A percentile compares a stretch with the other conserved stretches of the same genome.
Evolutionary conservation across 768 basidiomycete species (phyloP).

Genomic region (Auricularia sp.): DNA sequence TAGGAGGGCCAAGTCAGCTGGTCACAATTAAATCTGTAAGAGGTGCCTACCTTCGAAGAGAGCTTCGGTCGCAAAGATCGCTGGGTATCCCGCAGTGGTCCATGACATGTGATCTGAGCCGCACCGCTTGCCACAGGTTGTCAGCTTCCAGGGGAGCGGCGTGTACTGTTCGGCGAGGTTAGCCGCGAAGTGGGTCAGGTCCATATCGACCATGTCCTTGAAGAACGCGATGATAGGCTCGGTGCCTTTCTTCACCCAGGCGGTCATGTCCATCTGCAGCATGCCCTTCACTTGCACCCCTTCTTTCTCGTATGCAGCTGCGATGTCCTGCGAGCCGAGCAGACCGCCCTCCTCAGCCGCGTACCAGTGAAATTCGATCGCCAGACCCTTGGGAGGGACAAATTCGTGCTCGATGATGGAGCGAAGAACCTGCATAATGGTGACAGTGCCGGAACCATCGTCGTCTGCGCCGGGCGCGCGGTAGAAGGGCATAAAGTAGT

Average conservation of each 20-base stretch:
- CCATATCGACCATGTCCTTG: conserved; percentile 30
- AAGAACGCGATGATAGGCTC: conserved; percentile 32
- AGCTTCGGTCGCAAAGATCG: conserved; percentile 19
- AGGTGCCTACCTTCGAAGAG: neutral
- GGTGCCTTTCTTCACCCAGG: conserved; percentile 39
- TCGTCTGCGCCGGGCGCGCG: conserved; percentile 68
- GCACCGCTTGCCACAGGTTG: conserved; percentile 25
- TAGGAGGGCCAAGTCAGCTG: neutral
- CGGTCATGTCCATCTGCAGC: conserved; percentile 11
- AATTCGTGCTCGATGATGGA: conserved; percentile 60
- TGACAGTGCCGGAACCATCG: conserved; percentile 57
- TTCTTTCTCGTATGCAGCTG: conserved; percentile 36
- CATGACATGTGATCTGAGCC: conserved; percentile 41
- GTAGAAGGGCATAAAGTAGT: conserved; percentile 9
- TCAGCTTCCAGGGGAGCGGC: neutral
- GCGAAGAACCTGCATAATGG: conserved; percentile 70
- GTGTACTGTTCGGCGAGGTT: conserved; percentile 14
- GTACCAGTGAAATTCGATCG: conserved; percentile 79
- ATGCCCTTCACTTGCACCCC: conserved; percentile 33
- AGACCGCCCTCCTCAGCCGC: conserved; percentile 76
- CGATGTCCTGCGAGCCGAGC: conserved; percentile 64
- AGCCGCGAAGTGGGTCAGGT: conserved; percentile 24
- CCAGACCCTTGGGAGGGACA: conserved; percentile 38
- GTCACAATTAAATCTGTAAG: neutral
- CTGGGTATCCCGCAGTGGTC: conserved; percentile 33